Base-by-base conservation (phyloP, 495 filamentous ascomycete species). In the Daldinia bambusicola region DNA sequence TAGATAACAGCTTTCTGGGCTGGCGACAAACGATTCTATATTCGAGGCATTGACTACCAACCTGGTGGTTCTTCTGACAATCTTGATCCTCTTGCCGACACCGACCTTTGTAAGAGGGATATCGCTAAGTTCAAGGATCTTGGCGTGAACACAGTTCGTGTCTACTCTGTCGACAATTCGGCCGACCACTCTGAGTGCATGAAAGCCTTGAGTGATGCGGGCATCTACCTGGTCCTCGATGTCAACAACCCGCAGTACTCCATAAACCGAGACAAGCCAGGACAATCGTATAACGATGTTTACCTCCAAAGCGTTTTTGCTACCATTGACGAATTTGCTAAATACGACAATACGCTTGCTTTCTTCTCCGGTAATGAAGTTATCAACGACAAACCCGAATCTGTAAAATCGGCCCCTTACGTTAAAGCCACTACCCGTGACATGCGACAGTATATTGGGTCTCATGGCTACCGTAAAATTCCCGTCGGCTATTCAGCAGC, bases 331-430 rank as follows among this genome's bases (percentile, higher is more conserved):
- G 89, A 85, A 60, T 97, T 98, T 75, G 84, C 86, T 72, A 90
- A 91, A 74, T 98, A 97, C 81, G 81, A 84, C 83, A 98, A 98
- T 84, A 94, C 91, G 12, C 84, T 97, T 52, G 91, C 92, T 55
- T 98, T 98, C 89, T 97, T 97, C 85, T 96, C 94, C 16, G 95
- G 93, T 41, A 98, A 98, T 78, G 95, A 98, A 82, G 94, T 97
- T 69, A 93, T 97, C 85, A 96, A 98, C 83, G 89, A 91, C 67
- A 86, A 89, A 66, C 71, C 78, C 43, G 84, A 85, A 5, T 95
- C 91, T 2, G 93, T 92, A 55, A 78, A 82, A 60, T 83, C 88
- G 50, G 95, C 94, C 9, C 91, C 92, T 14, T 95, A 93, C 75
- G 92, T 98, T 80, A 98, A 98, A 85, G 95, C 95, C 30, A 90